A percentile compares a stretch with the other conserved stretches of the same genome.
Conservation (phyloP, 2,329 filamentous ascomycete genomes). For the Cytospora mali region DNA sequence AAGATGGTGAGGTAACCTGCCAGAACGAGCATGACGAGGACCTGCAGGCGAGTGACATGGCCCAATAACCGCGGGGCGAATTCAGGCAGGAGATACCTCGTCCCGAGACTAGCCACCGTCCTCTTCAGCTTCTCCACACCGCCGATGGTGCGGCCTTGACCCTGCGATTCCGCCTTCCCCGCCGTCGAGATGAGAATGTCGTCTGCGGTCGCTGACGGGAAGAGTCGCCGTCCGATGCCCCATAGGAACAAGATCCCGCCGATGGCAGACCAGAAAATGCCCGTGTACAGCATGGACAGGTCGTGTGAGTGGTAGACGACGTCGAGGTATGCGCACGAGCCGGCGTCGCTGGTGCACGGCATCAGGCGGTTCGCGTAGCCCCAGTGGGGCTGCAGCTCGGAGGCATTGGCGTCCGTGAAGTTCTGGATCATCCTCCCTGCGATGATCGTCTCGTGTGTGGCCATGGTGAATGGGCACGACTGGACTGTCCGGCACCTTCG, state of each 20-base stretch:
- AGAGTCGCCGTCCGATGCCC: constrained; percentile 39
- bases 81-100: constrained; percentile 64
- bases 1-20: constrained; percentile 67
- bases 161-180: constrained; percentile 2
- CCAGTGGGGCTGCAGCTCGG: constrained; percentile 45
- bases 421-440: constrained; percentile 45
- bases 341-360: constrained; percentile 49
- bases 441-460: constrained; percentile 27
- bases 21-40: constrained; percentile 61
- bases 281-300: constrained; percentile 52
- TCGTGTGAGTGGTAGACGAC: constrained; percentile 54
- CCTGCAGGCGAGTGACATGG: constrained; percentile 67
- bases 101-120: constrained; percentile 33
- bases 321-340: constrained; percentile 55
- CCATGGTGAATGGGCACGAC: constrained; percentile 21
- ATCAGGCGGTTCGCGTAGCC: constrained; percentile 49
- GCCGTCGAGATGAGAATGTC: background rate
- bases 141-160: background rate
- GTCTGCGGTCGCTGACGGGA: background rate
- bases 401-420: constrained; percentile 38
- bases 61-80: constrained; percentile 62
- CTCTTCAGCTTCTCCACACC: constrained; percentile 22
- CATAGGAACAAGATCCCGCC: constrained; percentile 48
- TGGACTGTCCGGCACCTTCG: background rate
- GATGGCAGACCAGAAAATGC: constrained; percentile 53